phyloP scores from a whole-genome alignment of 345 rosid species.

The Aethionema arabicum region DNA sequence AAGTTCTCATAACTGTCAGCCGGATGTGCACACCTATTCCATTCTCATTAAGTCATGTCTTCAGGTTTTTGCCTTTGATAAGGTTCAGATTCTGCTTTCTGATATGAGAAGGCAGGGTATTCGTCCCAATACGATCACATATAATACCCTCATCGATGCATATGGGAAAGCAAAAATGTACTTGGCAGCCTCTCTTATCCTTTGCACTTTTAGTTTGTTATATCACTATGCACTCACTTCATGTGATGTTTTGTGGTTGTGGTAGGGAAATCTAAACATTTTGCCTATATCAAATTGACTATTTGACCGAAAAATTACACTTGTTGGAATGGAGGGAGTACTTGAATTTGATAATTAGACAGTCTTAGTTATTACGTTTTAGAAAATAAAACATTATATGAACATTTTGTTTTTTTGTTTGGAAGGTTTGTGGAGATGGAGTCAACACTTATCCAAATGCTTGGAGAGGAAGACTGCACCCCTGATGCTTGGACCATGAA shows the following conservation, averaged over 20 bases:
- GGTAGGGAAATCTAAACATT: not conserved
- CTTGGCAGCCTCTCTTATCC: not conserved
- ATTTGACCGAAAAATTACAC: not conserved
- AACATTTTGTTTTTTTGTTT: not conserved
- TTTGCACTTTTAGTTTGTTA: constrained; percentile 8
- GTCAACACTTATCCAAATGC: constrained; percentile 74
- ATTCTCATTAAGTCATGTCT: constrained; percentile 89
- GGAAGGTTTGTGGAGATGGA: constrained; percentile 92
- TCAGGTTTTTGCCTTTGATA: constrained; percentile 65
- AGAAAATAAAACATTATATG: not conserved
- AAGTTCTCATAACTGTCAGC: constrained; percentile 58
- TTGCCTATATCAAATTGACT: not conserved
- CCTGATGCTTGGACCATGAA: constrained; percentile 98
- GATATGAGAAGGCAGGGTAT: constrained; percentile 72
- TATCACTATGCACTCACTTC: constrained; percentile 2
- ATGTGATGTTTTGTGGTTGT: constrained; percentile 6
- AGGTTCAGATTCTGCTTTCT: constrained; percentile 58
- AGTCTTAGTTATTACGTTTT: constrained; percentile 21
- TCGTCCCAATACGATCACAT: constrained; percentile 73
- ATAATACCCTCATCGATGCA: constrained; percentile 83
- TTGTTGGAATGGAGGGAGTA: constrained; percentile 12
- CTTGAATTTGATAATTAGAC: constrained; percentile 28
- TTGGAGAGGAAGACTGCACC: constrained; percentile 55
- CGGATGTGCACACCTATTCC: constrained; percentile 90
- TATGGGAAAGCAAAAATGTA: constrained; percentile 86